These are phyloP conservation scores for Botrytis medusae DNA, from an alignment of 2,329 filamentous ascomycete species.

Conservation along the genomic window DNA sequence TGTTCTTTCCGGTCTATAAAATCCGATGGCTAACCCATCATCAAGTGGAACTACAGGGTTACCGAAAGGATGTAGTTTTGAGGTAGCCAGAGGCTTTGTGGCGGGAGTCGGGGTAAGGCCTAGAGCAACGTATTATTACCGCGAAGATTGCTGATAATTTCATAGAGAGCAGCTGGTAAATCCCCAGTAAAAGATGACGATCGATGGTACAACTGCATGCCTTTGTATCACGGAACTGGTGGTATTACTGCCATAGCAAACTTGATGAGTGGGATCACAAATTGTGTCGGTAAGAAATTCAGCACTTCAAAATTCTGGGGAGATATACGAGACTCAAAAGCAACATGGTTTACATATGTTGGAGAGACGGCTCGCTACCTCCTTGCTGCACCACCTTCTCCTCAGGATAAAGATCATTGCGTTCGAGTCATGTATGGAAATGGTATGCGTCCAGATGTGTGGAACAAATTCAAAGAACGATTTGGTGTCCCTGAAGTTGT, in stretches of 20 bases:
- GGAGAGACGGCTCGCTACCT: slow-evolving; percentile 76
- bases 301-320: slow-evolving; percentile 69
- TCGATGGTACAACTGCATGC: slow-evolving; percentile 68
- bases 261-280: slow-evolving; percentile 47
- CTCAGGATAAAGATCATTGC: slow-evolving; percentile 58
- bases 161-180: not conserved
- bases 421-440: slow-evolving; percentile 64
- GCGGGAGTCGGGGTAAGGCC: slow-evolving; percentile 32
- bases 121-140: not conserved
- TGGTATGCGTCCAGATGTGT: slow-evolving; percentile 67
- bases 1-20: not conserved
- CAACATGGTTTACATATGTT: slow-evolving; percentile 74
- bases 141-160: not conserved
- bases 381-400: slow-evolving; percentile 63
- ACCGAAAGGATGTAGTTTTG: slow-evolving; percentile 68
- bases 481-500: slow-evolving; percentile 62
- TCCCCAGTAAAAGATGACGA: slow-evolving; percentile 44
- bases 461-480: slow-evolving; percentile 60
- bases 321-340: slow-evolving; percentile 65
- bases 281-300: slow-evolving; percentile 67
- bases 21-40: not conserved
- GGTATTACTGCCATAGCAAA: slow-evolving; percentile 36
- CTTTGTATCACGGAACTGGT: slow-evolving; percentile 43
- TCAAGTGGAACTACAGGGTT: slow-evolving; percentile 69
- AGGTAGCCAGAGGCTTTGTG: slow-evolving; percentile 46